Conservation (phyloP, 2,329 filamentous ascomycete species). For the Beauveria scarabaeidicola region DNA sequence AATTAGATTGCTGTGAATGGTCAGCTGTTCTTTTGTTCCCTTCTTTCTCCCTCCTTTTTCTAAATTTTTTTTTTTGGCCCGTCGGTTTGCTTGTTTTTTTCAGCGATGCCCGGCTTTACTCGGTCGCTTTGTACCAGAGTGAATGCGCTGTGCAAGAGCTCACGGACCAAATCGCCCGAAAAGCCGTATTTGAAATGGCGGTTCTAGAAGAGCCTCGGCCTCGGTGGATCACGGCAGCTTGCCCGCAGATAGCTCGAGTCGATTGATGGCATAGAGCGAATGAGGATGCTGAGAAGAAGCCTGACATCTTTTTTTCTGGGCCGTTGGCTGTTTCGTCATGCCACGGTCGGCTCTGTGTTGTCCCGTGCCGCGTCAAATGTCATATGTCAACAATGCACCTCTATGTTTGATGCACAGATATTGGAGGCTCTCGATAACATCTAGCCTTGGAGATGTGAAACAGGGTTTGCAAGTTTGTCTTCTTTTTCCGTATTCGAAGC, state of each 20-base stretch:
- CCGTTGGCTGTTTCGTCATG: neutral
- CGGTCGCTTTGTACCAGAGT: neutral
- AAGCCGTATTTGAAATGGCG: neutral
- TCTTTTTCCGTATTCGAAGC: too few species aligned
- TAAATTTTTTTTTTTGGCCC: neutral
- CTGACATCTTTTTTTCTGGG: neutral
- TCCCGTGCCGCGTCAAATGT: neutral
- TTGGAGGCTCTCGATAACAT: neutral
- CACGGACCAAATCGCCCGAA: neutral
- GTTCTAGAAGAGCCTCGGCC: neutral
- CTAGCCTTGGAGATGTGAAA: neutral
- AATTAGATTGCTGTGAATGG: neutral
- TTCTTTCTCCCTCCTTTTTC: neutral
- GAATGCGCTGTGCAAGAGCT: neutral
- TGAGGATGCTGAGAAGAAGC: neutral
- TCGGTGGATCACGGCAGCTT: conserved; percentile 3
- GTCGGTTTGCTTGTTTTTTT: neutral
- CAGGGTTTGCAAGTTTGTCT: too few species aligned
- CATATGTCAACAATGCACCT: neutral
- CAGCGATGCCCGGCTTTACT: neutral
- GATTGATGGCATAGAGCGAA: neutral
- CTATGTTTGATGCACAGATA: neutral
- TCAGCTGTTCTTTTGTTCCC: neutral
- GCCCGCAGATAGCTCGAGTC: neutral
- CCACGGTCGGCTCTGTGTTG: conserved; percentile 4